Percentiles rank a stretch among this genome's conserved stretches.
Evolutionary conservation across 805 yeast genomes (phyloP).

Genomic region (Candida oleophila): DNA sequence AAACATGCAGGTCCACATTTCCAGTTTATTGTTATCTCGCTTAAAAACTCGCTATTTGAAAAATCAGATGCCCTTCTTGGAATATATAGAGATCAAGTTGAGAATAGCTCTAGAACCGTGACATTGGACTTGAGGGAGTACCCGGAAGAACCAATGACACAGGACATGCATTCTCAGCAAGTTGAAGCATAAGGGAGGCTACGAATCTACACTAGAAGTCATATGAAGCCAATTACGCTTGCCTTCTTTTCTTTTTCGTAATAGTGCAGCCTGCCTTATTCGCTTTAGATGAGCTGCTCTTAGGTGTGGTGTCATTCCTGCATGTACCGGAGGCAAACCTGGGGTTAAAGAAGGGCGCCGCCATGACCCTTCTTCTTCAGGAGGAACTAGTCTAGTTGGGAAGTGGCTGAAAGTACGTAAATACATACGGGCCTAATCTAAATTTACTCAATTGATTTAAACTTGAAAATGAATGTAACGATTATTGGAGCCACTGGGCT

Average conservation of each 20-base stretch:
- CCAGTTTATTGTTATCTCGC: conserved; percentile 90
- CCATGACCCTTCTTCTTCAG: too few relatives aligned
- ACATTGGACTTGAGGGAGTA: conserved; percentile 71
- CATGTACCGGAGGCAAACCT: too few relatives aligned
- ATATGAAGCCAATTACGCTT: too few relatives aligned
- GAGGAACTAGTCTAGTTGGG: too few relatives aligned
- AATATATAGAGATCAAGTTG: conserved; percentile 77
- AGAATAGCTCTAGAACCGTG: conserved; percentile 69
- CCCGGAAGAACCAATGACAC: conserved; percentile 33
- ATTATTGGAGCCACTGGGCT: conserved; percentile 77
- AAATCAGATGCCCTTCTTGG: conserved; percentile 91
- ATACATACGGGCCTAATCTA: too few relatives aligned
- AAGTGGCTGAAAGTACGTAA: too few relatives aligned
- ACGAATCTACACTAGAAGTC: neutral
- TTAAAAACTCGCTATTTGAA: conserved; percentile 85
- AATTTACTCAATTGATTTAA: too few relatives aligned
- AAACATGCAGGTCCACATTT: conserved; percentile 72
- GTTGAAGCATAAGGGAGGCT: neutral
- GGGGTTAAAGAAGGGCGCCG: too few relatives aligned
- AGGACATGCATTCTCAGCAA: neutral
- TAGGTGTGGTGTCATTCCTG: too few relatives aligned
- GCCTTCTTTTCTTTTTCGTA: too few relatives aligned
- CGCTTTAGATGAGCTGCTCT: too few relatives aligned
- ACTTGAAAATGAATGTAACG: conserved; percentile 20
- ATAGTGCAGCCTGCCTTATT: too few relatives aligned